These are phyloP conservation scores for Aspergillus fumigatus DNA, from an alignment of 2,329 filamentous ascomycete species.

Conservation along the genomic window DNA sequence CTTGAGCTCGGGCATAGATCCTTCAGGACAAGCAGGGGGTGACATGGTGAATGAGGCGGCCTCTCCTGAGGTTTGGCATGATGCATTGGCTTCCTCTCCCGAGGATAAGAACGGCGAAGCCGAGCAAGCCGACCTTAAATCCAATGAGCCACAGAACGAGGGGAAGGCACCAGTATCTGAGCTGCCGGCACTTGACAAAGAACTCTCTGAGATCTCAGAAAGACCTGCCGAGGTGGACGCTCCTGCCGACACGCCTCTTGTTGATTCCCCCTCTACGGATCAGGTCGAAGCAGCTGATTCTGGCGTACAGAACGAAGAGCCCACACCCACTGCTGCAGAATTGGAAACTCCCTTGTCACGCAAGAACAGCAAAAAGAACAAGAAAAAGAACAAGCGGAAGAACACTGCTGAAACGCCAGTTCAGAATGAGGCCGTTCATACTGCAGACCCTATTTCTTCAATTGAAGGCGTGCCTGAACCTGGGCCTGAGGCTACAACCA, in stretches of 20 bases:
- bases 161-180: background rate
- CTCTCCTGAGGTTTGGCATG: background rate
- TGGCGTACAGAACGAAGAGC: background rate
- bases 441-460: constrained; percentile 1
- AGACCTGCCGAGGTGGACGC: background rate
- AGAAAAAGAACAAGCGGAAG: constrained; percentile 21
- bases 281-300: background rate
- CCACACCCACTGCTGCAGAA: background rate
- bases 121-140: background rate
- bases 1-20: background rate
- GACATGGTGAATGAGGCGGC: background rate
- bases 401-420: constrained; percentile 1
- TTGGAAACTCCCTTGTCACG: constrained; percentile 9
- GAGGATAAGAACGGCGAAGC: background rate
- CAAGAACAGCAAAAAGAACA: constrained; percentile 18
- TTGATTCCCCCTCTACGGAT: background rate
- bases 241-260: background rate
- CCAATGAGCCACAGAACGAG: background rate
- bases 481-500: constrained; percentile 8
- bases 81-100: background rate
- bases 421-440: constrained; percentile 4
- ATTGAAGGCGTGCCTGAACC: background rate
- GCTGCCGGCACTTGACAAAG: background rate
- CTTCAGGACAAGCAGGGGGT: background rate
- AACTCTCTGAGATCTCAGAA: background rate